Base-by-base conservation (phyloP, 2,329 filamentous ascomycete species). In the Didymosphaeria variabile region DNA sequence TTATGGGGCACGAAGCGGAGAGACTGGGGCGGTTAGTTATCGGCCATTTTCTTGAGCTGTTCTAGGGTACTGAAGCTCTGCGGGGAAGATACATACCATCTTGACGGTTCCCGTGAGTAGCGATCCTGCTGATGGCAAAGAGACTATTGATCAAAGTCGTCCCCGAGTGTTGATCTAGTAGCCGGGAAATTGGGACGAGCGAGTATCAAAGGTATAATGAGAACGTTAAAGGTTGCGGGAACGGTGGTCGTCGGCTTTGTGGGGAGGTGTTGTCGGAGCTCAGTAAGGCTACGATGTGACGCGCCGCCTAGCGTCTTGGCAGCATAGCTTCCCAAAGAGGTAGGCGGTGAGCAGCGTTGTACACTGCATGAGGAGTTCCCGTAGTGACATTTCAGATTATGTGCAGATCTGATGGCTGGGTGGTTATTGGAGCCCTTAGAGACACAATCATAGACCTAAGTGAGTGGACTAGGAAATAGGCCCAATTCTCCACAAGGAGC, bases 1-100 rank as follows among this genome's bases (percentile, higher is more conserved):
- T 88, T 80, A 63, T 88, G 79, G 77, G 95, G 95, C 69, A 92
- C 88, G 82, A 99, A 91, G 82, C 93, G 93, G 86, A 98, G 91
- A 75, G 92, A 91, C 92, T 96, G 79, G 38, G 9, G 21, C 42
- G 46, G 19, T 56, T 23, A 59, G 38, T 3, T 6, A 21, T 60
- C 56, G 60, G 36, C 2, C 26, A 15, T 3, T 55, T 38, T n/a
- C n/a, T 53, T 6, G 2, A 44, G 15, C 29, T 55, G 5, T 26
- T 21, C 26, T 9, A 12, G 26, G 26, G 31, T 36, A 26, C 21
- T 38, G 12, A 31, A 44, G 53, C 40, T 46, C 7, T 49, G 29
- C 21, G 53, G 53, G 26, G 38, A 36, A 19, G 12, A 23, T 34
- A 29, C 53, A 36, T 55, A 55, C 53, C 53, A 55, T 55, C 15